Conservation (phyloP, 2,329 filamentous ascomycete species). For the Nannizziopsis arthrosporioides region DNA sequence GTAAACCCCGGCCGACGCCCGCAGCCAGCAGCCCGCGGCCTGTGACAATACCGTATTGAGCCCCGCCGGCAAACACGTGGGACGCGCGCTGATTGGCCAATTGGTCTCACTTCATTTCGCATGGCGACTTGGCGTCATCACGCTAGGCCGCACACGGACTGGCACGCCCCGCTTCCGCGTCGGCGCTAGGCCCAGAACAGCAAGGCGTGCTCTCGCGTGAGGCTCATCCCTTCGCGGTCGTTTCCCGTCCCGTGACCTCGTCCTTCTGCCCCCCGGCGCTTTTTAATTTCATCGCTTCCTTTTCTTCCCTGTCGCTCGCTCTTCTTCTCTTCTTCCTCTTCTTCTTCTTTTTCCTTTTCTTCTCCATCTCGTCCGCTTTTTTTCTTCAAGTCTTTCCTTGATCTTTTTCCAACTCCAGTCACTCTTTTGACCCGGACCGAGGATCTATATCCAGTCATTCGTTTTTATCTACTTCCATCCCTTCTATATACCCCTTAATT, state of each 20-base stretch:
- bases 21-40: neutral
- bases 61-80: conserved; percentile 8
- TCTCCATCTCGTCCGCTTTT: conserved; percentile 11
- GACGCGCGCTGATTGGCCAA: conserved; percentile 8
- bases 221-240: conserved; percentile 1
- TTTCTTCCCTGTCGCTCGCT: conserved; percentile 13
- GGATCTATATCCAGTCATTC: conserved; percentile 10
- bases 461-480: conserved; percentile 15
- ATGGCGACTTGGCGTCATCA: conserved; percentile 1
- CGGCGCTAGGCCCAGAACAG: conserved; percentile 3
- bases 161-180: too few relatives aligned
- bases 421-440: conserved; percentile 16
- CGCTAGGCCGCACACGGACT: neutral
- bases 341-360: conserved; percentile 7
- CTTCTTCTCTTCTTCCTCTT: conserved; percentile 11
- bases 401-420: conserved; percentile 17
- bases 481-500: conserved; percentile 17
- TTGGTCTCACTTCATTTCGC: conserved; percentile 5
- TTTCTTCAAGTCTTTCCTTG: conserved; percentile 8
- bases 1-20: neutral
- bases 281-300: conserved; percentile 10
- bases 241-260: neutral
- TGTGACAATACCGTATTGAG: neutral
- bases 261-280: neutral
- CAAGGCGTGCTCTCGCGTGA: conserved; percentile 6